phyloP scores from a whole-genome alignment of 305 asterid genomes.

The Fraxinus sp. region DNA sequence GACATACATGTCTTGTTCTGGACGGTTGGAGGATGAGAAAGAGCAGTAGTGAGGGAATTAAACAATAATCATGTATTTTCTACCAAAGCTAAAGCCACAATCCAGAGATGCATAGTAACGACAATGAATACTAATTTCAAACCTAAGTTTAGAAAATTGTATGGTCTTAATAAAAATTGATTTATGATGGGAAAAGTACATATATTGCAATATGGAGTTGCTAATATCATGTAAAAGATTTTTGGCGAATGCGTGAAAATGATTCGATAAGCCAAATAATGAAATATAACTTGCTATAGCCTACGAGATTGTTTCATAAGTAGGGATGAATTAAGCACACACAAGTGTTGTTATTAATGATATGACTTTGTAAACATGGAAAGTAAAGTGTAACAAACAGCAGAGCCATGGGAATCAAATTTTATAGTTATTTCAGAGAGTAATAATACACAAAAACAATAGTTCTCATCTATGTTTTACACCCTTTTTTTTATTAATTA shows the following conservation, averaged over 20 bases:
- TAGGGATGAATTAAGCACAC: background rate
- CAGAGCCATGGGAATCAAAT: background rate
- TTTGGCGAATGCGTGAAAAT: background rate
- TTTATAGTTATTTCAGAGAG: background rate
- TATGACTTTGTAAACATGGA: background rate
- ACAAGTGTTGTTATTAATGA: background rate
- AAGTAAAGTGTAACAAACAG: background rate
- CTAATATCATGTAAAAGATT: background rate
- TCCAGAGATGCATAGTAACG: background rate
- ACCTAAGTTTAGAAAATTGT: background rate
- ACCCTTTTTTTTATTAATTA: background rate
- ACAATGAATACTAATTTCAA: background rate
- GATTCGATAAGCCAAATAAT: background rate
- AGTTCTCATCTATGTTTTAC: background rate
- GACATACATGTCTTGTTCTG: background rate
- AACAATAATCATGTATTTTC: too few species aligned
- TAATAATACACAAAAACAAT: background rate
- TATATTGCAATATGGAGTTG: too few species aligned
- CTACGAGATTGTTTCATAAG: background rate
- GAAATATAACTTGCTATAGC: background rate
- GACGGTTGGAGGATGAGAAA: background rate
- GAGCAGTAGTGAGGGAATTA: background rate
- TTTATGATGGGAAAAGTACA: too few species aligned
- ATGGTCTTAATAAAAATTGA: background rate
- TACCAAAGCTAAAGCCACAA: background rate